Percentiles rank a stretch among this genome's conserved stretches.
These are phyloP conservation scores for Tilletia indica DNA, from an alignment of 1,284 basidiomycete species.

Conservation along the genomic window DNA sequence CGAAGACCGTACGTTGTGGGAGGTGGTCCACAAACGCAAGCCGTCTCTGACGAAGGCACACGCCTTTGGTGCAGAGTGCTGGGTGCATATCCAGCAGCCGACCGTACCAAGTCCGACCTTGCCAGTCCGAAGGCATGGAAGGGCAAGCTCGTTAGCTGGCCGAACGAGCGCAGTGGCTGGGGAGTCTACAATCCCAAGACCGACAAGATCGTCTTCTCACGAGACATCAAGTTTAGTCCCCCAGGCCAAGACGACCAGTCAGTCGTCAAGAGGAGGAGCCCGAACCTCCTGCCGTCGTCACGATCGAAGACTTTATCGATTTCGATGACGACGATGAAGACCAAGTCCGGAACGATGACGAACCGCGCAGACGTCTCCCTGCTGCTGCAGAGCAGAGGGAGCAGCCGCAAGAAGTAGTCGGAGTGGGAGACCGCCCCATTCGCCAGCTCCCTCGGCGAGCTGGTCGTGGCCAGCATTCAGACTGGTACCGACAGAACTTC, in stretches of 20 bases:
- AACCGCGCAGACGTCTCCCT: background rate
- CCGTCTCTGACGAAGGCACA: background rate
- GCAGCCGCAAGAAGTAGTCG: background rate
- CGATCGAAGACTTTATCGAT: background rate
- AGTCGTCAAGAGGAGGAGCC: background rate
- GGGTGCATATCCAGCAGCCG: background rate
- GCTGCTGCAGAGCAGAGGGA: background rate
- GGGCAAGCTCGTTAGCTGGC: too few species aligned
- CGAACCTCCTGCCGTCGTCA: background rate
- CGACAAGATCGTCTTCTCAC: background rate
- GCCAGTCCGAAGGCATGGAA: background rate
- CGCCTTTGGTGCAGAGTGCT: background rate
- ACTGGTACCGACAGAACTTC: constrained; percentile 5
- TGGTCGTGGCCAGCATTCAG: background rate
- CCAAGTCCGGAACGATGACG: background rate
- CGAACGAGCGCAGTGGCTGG: background rate
- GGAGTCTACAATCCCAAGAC: background rate
- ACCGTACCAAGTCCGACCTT: constrained; percentile 2
- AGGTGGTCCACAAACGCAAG: constrained; percentile 3
- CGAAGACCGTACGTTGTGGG: background rate
- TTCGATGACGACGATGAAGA: background rate
- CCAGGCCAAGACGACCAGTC: background rate
- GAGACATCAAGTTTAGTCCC: background rate
- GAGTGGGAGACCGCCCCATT: background rate
- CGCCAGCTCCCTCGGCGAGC: background rate